phyloP scores from a whole-genome alignment of 2,329 filamentous ascomycete species.

The Colletotrichum tropicale region DNA sequence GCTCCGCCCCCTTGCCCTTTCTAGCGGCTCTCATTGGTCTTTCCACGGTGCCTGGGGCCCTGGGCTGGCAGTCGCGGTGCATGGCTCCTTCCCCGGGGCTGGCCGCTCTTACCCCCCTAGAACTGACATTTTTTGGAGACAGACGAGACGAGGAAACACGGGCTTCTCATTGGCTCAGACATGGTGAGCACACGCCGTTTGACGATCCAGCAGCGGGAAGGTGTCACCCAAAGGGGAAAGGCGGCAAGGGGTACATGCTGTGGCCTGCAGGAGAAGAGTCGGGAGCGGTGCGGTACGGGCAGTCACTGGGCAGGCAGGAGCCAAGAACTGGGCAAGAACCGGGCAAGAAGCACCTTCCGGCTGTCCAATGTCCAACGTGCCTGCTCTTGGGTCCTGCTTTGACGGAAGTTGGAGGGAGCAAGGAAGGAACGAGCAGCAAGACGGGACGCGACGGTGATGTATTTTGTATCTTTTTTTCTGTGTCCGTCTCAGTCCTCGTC shows the following conservation, averaged over 20 bases:
- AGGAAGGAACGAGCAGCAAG: not conserved
- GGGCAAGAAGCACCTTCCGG: not conserved
- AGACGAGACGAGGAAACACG: not conserved
- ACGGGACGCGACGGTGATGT: not conserved
- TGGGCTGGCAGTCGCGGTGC: not conserved
- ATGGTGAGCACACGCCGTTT: slow-evolving; percentile 6
- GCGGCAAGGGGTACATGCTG: slow-evolving; percentile 2
- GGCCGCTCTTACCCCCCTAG: not conserved
- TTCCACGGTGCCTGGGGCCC: not conserved
- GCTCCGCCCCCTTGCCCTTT: not conserved
- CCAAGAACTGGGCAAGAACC: not conserved
- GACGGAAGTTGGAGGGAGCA: not conserved
- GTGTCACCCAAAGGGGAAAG: slow-evolving; percentile 1
- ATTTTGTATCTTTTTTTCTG: not conserved
- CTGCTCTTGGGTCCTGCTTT: not conserved
- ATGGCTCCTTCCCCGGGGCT: slow-evolving; percentile 14
- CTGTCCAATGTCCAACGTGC: not conserved
- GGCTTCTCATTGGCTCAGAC: not conserved
- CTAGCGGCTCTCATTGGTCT: slow-evolving; percentile 3
- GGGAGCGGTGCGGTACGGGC: not conserved
- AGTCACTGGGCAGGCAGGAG: not conserved
- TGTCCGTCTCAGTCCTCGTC: not conserved
- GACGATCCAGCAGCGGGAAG: slow-evolving; percentile 8
- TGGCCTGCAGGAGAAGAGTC: not conserved
- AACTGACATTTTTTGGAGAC: not conserved